Evolutionary conservation across 345 rosid species (phyloP).

Genomic region (Sisymbrium irio): DNA sequence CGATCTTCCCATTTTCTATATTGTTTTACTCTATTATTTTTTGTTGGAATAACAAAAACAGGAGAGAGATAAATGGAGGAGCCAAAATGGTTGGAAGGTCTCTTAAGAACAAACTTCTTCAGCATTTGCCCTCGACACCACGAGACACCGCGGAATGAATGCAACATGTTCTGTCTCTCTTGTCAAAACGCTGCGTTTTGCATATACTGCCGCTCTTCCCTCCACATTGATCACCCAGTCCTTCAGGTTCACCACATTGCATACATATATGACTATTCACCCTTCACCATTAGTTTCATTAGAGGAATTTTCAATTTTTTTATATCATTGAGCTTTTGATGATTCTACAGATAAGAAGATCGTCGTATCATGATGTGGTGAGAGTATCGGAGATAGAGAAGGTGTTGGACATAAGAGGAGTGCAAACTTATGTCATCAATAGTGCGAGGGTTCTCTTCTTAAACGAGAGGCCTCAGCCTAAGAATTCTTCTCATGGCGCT

Average conservation of each 20-base stretch:
- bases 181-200: slow-evolving; percentile 66
- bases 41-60: neutral
- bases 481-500: slow-evolving; percentile 21
- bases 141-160: slow-evolving; percentile 67
- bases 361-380: slow-evolving; percentile 91
- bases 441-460: slow-evolving; percentile 80
- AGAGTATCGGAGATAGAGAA: slow-evolving; percentile 78
- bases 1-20: neutral
- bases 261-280: neutral
- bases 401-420: slow-evolving; percentile 68
- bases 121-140: slow-evolving; percentile 55
- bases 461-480: slow-evolving; percentile 70
- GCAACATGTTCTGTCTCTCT: slow-evolving; percentile 86
- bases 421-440: slow-evolving; percentile 90
- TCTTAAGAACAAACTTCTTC: slow-evolving; percentile 64
- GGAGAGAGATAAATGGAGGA: slow-evolving; percentile 48
- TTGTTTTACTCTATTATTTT: neutral
- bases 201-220: slow-evolving; percentile 77
- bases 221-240: slow-evolving; percentile 73
- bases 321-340: neutral
- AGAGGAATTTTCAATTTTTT: neutral
- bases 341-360: slow-evolving; percentile 67
- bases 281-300: slow-evolving; percentile 9
- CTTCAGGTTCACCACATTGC: slow-evolving; percentile 53
- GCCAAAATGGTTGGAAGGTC: slow-evolving; percentile 77